A percentile compares a stretch with the other conserved stretches of the same genome.
Conservation (phyloP, 78 protist genomes). For the Neovahlkampfia damariscottae region DNA sequence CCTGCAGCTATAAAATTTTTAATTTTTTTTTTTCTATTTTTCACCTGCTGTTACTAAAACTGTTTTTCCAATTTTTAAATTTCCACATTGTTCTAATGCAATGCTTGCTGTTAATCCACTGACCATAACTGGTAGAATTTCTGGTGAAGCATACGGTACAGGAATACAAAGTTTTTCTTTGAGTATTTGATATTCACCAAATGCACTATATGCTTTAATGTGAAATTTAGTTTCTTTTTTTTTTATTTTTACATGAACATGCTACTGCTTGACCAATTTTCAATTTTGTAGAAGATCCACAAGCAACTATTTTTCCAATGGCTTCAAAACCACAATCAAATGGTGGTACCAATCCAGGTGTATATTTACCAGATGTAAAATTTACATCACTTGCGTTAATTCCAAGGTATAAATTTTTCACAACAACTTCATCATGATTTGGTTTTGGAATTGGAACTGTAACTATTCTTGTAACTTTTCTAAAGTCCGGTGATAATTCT, state of each 20-base stretch:
- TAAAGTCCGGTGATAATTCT: too few relatives aligned
- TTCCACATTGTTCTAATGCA: slow-evolving; percentile 13
- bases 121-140: not conserved
- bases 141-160: not conserved
- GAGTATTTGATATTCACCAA: not conserved
- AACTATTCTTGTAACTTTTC: too few relatives aligned
- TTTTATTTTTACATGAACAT: not conserved
- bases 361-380: not conserved
- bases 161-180: not conserved
- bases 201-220: not conserved
- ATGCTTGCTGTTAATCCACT: slow-evolving; percentile 35
- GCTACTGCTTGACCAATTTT: slow-evolving; percentile 12
- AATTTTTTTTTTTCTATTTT: not conserved
- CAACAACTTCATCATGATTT: slow-evolving; percentile 2
- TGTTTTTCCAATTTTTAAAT: not conserved
- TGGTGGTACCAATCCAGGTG: slow-evolving; percentile 20
- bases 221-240: too few relatives aligned
- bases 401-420: slow-evolving; percentile 3
- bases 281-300: slow-evolving; percentile 8
- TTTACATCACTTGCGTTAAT: slow-evolving; percentile 32
- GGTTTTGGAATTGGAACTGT: slow-evolving; percentile 8
- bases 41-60: slow-evolving; percentile 4
- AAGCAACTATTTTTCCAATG: not conserved
- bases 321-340: slow-evolving; percentile 36
- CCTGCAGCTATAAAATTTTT: slow-evolving; percentile 29